Percentiles rank a stretch among this genome's conserved stretches.
Conservation (phyloP, 208 protist genomes). For the Tritrichomonas musculus region DNA sequence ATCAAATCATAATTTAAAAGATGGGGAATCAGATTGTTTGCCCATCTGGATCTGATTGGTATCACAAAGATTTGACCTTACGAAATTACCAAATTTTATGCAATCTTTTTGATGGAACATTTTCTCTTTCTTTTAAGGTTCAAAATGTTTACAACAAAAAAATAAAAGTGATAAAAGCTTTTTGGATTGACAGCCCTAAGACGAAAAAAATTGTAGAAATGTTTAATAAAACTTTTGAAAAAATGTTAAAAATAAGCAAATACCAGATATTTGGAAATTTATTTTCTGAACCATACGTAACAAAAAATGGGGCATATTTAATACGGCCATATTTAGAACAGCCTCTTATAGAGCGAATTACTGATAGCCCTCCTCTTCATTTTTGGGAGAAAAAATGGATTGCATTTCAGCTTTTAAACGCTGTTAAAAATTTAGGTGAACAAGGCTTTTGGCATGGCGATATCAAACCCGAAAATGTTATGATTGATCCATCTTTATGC, state of each 20-base stretch:
- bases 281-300: not conserved
- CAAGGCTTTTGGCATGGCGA: not conserved
- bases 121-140: not conserved
- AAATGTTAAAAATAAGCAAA: too few relatives aligned
- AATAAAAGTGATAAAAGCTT: not conserved
- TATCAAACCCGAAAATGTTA: constrained; percentile 16
- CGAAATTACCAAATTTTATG: not conserved
- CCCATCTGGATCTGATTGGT: not conserved
- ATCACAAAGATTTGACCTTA: not conserved
- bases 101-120: not conserved
- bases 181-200: not conserved
- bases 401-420: not conserved
- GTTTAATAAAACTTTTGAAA: too few relatives aligned
- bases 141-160: not conserved
- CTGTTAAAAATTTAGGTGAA: not conserved
- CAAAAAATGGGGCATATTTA: not conserved
- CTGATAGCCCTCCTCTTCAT: not conserved
- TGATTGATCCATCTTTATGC: not conserved
- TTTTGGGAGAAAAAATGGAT: not conserved
- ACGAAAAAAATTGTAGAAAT: too few relatives aligned
- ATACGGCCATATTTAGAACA: not conserved
- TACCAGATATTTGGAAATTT: too few relatives aligned
- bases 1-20: too few relatives aligned
- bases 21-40: constrained; percentile 30
- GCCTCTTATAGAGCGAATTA: not conserved